Percentiles rank a stretch among this genome's conserved stretches.
phyloP scores from a whole-genome alignment of 352 stramenopile species.

The Phytophthora pseudosyringae region DNA sequence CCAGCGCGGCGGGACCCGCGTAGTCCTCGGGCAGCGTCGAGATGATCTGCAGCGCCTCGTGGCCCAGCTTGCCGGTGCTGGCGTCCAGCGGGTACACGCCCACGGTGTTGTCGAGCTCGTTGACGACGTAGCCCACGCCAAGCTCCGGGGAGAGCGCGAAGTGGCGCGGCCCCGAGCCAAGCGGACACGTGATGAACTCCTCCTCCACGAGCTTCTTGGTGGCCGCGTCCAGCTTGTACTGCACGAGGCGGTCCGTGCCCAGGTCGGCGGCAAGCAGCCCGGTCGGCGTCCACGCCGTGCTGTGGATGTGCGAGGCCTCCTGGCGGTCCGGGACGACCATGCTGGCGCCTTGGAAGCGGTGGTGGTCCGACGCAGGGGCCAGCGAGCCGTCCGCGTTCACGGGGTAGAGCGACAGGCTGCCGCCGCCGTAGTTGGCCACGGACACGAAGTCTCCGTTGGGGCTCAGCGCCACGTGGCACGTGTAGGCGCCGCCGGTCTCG shows the following conservation, averaged over 20 bases:
- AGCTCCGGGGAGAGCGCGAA: slow-evolving; percentile 67
- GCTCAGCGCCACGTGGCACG: slow-evolving; percentile 73
- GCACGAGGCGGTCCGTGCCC: slow-evolving; percentile 70
- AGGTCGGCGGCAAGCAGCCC: slow-evolving; percentile 66
- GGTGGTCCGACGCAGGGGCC: slow-evolving; percentile 42
- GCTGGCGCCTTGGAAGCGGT: slow-evolving; percentile 53
- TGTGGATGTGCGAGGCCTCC: slow-evolving; percentile 81
- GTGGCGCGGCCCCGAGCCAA: slow-evolving; percentile 74
- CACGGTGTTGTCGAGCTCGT: slow-evolving; percentile 74
- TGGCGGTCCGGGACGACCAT: slow-evolving; percentile 64
- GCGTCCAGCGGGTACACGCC: slow-evolving; percentile 62
- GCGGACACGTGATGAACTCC: slow-evolving; percentile 49
- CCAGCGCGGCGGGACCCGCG: slow-evolving; percentile 26
- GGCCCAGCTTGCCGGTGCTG: slow-evolving; percentile 49
- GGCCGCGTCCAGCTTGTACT: slow-evolving; percentile 55
- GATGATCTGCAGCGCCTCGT: slow-evolving; percentile 60
- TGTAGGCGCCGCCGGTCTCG: slow-evolving; percentile 62
- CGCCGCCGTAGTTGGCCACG: slow-evolving; percentile 80
- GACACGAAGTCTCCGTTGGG: slow-evolving; percentile 54
- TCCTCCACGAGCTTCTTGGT: slow-evolving; percentile 50
- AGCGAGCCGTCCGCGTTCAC: slow-evolving; percentile 68
- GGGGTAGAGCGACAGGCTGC: slow-evolving; percentile 56
- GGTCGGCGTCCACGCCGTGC: slow-evolving; percentile 62
- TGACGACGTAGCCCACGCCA: slow-evolving; percentile 68
- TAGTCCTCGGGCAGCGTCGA: slow-evolving; percentile 66